Evolutionary conservation across 164 flowering plant species (phyloP).

Genomic region (Magnolia sinica): DNA sequence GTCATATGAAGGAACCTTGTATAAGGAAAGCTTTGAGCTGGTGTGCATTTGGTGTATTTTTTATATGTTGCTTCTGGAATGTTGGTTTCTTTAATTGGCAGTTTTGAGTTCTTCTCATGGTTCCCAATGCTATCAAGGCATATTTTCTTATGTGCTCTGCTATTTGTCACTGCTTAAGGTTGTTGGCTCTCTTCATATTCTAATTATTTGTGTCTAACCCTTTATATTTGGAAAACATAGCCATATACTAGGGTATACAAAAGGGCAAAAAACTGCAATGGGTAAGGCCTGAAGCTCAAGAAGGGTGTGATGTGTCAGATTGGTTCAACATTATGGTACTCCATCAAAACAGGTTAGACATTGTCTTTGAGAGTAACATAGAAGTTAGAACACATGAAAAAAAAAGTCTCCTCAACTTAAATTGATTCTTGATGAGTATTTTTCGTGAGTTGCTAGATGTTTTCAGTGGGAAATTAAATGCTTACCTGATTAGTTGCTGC

Average conservation of each 20-base stretch:
- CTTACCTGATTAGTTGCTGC: neutral
- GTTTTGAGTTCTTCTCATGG: too few species aligned
- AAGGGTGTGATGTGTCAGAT: slow-evolving; percentile 71
- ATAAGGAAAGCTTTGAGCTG: too few species aligned
- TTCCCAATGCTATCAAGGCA: too few species aligned
- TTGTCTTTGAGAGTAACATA: slow-evolving; percentile 6
- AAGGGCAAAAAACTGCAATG: slow-evolving; percentile 54
- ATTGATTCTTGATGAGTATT: neutral
- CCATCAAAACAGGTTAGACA: slow-evolving; percentile 88
- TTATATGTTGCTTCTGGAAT: too few species aligned
- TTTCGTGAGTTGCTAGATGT: neutral
- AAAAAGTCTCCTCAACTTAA: neutral
- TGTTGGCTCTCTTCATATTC: neutral
- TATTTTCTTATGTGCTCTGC: too few species aligned
- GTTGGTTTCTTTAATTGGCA: too few species aligned
- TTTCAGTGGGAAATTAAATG: neutral
- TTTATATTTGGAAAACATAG: slow-evolving; percentile 17
- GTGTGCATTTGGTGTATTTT: too few species aligned
- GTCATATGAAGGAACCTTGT: too few species aligned
- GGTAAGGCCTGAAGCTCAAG: slow-evolving; percentile 96
- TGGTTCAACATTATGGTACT: slow-evolving; percentile 98
- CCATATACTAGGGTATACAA: slow-evolving; percentile 18
- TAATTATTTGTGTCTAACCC: neutral
- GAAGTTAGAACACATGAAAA: neutral
- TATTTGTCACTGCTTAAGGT: too few species aligned